Conservation (phyloP, 768 basidiomycete genomes). For the Leccinellum rugosiceps region DNA sequence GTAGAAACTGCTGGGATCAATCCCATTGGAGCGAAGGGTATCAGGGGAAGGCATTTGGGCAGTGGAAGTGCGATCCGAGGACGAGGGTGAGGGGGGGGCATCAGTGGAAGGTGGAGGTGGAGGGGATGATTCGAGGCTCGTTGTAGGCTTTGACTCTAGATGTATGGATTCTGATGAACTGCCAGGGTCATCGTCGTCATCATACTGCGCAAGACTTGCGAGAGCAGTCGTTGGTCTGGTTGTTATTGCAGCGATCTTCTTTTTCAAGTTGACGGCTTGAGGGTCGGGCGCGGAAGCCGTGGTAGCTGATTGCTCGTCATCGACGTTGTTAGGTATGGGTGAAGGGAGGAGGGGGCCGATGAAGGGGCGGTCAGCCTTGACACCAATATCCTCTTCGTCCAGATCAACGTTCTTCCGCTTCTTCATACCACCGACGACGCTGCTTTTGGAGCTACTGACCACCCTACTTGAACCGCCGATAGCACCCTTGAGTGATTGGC, state of each 20-base stretch:
- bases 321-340: slow-evolving; percentile 22
- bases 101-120: slow-evolving; percentile 34
- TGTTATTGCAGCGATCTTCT: slow-evolving; percentile 47
- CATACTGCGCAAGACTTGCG: slow-evolving; percentile 38
- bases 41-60: slow-evolving; percentile 17
- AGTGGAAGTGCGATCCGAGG: slow-evolving; percentile 27
- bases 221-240: slow-evolving; percentile 34
- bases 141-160: slow-evolving; percentile 15
- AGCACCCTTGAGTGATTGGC: slow-evolving; percentile 67
- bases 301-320: slow-evolving; percentile 16
- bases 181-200: slow-evolving; percentile 39
- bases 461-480: slow-evolving; percentile 32
- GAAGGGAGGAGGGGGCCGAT: slow-evolving; percentile 69
- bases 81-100: slow-evolving; percentile 30
- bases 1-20: slow-evolving; percentile 41
- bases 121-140: slow-evolving; percentile 26
- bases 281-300: slow-evolving; percentile 37
- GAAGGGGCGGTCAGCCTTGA: slow-evolving; percentile 49
- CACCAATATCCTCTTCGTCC: slow-evolving; percentile 48
- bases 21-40: slow-evolving; percentile 20
- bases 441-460: slow-evolving; percentile 27
- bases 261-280: slow-evolving; percentile 50
- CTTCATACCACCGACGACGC: slow-evolving; percentile 47
- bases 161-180: slow-evolving; percentile 15
- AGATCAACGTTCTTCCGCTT: slow-evolving; percentile 44